Evolutionary conservation across 2,329 filamentous ascomycete genomes (phyloP).

Genomic region (Curvularia spicifera): DNA sequence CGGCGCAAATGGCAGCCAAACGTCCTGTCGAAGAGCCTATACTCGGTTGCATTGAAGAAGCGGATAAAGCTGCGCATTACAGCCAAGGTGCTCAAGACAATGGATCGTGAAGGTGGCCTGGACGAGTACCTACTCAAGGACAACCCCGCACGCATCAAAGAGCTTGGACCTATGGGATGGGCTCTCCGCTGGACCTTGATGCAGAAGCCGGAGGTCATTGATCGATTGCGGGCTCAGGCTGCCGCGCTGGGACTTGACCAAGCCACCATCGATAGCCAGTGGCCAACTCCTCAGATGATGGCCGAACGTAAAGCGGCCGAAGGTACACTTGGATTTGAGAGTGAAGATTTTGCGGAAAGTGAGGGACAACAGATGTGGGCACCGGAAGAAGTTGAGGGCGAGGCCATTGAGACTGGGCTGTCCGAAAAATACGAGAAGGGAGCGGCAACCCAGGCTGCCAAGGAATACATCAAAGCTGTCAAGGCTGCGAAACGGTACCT

Average conservation of each 20-base stretch:
- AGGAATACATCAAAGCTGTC: conserved; percentile 26
- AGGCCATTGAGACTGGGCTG: not conserved
- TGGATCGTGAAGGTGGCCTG: conserved; percentile 85
- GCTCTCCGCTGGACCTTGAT: conserved; percentile 86
- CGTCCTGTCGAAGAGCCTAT: conserved; percentile 70
- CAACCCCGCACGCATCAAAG: conserved; percentile 78
- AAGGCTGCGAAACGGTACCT: conserved; percentile 30
- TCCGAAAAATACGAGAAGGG: conserved; percentile 13
- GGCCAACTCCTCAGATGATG: conserved; percentile 35
- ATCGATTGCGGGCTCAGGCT: conserved; percentile 70
- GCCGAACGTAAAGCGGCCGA: conserved; percentile 23
- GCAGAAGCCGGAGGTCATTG: conserved; percentile 73
- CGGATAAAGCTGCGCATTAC: conserved; percentile 73
- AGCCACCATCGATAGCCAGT: conserved; percentile 41
- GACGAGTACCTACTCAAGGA: conserved; percentile 89
- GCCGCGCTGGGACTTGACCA: conserved; percentile 68
- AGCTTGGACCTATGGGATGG: conserved; percentile 91
- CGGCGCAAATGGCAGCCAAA: conserved; percentile 78
- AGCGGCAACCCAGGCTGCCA: conserved; percentile 7
- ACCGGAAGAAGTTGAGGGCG: conserved; percentile 14
- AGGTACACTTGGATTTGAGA: conserved; percentile 7
- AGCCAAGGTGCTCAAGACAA: conserved; percentile 66
- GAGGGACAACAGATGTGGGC: conserved; percentile 23
- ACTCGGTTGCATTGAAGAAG: conserved; percentile 65
- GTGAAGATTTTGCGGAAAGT: conserved; percentile 14